Evolutionary conservation across 2,329 filamentous ascomycete species (phyloP), one percentile per base, ranked within the genome.

Genomic region (Calonectria leucothoes): DNA sequence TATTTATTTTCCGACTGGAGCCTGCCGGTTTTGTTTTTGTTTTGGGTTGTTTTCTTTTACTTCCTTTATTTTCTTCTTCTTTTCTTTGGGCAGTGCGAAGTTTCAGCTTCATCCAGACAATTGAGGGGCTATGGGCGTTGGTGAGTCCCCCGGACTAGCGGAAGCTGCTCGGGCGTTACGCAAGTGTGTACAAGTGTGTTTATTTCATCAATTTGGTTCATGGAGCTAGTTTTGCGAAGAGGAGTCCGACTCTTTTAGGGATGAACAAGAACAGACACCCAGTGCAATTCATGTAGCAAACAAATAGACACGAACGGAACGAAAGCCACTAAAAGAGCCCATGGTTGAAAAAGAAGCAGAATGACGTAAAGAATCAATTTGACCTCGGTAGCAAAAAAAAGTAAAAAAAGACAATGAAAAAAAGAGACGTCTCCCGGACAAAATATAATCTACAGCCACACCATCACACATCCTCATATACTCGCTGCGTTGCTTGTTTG

Each of bases 361-460:
- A 74, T 52, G 66, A 72, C 74, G 29, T 35, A 59, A 71, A 77
- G 68, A 78, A 68, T 80, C 42, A 61, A 75, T 74, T 78, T 73
- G 63, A 73, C 77, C 69, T 71, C 69, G 73, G 64, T 51, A 66
- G 77, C 55, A 75, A 78, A 72, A 75, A 68, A 72, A 59, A 80
- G 76, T 70, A 75, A 69, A 27, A 61, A 72, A 65, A 79, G n/a
- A 77, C 72, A 74, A 76, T 55, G 77, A 81, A 78, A 69, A 72
- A 66, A 76, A 76, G 35, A 66, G 61, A 74, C 73, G 72, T 75
- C 74, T 59, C 74, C 73, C 68, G 72, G 72, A 75, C 75, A 80
- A 59, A 61, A 73, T 81, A 73, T 81, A 77, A 74, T 81, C 74
- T 81, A 81, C 75, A 79, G 74, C 72, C 67, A 72, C 66, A 74